A percentile compares a stretch with the other conserved stretches of the same genome.
These are phyloP conservation scores for Albophoma yamanashiensis DNA, from an alignment of 2,329 filamentous ascomycete species.

Conservation along the genomic window DNA sequence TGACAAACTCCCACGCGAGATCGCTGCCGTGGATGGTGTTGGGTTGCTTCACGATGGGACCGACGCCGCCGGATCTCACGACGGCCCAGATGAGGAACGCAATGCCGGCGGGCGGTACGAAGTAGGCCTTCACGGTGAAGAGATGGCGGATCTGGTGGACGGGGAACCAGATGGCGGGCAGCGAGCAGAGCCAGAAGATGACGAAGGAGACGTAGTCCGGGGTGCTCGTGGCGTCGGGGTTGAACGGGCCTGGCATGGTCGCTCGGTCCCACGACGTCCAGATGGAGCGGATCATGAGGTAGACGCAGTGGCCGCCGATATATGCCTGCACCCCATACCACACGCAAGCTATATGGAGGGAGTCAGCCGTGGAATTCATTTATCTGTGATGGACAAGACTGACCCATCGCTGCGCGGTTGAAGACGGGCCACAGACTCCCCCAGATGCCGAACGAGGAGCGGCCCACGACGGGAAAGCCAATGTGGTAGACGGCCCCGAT, in stretches of 20 bases:
- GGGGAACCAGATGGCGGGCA: slow-evolving; percentile 82
- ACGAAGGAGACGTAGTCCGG: slow-evolving; percentile 73
- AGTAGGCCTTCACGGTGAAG: slow-evolving; percentile 80
- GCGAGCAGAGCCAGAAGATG: slow-evolving; percentile 71
- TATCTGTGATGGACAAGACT: not conserved
- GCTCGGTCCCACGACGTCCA: slow-evolving; percentile 57
- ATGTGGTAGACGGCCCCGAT: slow-evolving; percentile 85
- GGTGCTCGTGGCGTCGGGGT: slow-evolving; percentile 55
- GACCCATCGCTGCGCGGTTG: slow-evolving; percentile 69
- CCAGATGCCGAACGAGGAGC: slow-evolving; percentile 81
- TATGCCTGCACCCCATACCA: slow-evolving; percentile 84
- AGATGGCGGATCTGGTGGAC: slow-evolving; percentile 82
- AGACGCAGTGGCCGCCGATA: slow-evolving; percentile 77
- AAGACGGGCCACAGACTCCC: slow-evolving; percentile 82
- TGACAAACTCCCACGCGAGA: slow-evolving; percentile 73
- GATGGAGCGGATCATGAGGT: slow-evolving; percentile 79
- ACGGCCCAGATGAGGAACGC: slow-evolving; percentile 84
- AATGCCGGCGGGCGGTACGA: slow-evolving; percentile 74
- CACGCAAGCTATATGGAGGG: slow-evolving; percentile 48
- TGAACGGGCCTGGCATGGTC: slow-evolving; percentile 57
- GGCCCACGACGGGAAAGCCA: slow-evolving; percentile 70
- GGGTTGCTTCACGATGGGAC: slow-evolving; percentile 67
- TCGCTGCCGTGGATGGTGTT: slow-evolving; percentile 52
- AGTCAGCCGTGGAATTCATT: not conserved
- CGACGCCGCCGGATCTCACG: slow-evolving; percentile 69